A percentile compares a stretch with the other conserved stretches of the same genome.
phyloP scores from a whole-genome alignment of 2,329 filamentous ascomycete species.

The Claviceps paspali region DNA sequence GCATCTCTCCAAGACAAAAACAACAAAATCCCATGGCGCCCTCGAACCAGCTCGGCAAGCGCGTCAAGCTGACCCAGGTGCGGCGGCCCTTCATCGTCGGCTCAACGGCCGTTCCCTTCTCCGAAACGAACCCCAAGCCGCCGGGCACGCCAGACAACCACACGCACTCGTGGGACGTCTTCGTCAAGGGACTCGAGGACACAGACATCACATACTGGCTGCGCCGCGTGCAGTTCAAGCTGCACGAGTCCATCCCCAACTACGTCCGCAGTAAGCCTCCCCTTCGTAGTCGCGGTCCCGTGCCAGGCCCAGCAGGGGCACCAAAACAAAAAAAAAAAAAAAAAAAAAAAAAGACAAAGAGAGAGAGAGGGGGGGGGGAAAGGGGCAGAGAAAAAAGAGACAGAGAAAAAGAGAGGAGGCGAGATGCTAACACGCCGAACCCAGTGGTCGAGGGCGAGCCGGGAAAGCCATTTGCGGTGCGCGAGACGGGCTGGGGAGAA shows the following conservation, averaged over 20 bases:
- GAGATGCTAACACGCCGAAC: slow-evolving; percentile 2
- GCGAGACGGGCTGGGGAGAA: slow-evolving; percentile 94
- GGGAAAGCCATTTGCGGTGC: slow-evolving; percentile 61
- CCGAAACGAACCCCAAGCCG: slow-evolving; percentile 66
- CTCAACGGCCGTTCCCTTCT: slow-evolving; percentile 65
- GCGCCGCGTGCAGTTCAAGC: slow-evolving; percentile 92
- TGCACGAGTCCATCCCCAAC: slow-evolving; percentile 93
- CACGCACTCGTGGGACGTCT: slow-evolving; percentile 93
- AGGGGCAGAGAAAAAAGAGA: not conserved
- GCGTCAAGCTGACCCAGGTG: slow-evolving; percentile 50
- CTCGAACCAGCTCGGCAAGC: slow-evolving; percentile 41
- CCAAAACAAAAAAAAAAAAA: too few relatives aligned
- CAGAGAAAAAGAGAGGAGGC: not conserved
- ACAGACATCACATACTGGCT: slow-evolving; percentile 92
- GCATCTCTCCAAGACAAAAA: not conserved
- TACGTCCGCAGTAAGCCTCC: slow-evolving; percentile 54
- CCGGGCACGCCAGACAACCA: slow-evolving; percentile 70
- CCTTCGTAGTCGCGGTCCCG: too few relatives aligned
- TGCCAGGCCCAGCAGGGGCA: too few relatives aligned
- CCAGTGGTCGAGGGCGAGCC: slow-evolving; percentile 55
- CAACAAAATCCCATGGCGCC: slow-evolving; percentile 36
- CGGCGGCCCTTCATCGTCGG: slow-evolving; percentile 57
- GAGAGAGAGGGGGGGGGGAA: too few relatives aligned
- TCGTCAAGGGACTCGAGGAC: slow-evolving; percentile 78
- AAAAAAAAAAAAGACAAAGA: too few relatives aligned